Base-by-base conservation (phyloP, 2,329 filamentous ascomycete genomes). In the Alternaria viburni region DNA sequence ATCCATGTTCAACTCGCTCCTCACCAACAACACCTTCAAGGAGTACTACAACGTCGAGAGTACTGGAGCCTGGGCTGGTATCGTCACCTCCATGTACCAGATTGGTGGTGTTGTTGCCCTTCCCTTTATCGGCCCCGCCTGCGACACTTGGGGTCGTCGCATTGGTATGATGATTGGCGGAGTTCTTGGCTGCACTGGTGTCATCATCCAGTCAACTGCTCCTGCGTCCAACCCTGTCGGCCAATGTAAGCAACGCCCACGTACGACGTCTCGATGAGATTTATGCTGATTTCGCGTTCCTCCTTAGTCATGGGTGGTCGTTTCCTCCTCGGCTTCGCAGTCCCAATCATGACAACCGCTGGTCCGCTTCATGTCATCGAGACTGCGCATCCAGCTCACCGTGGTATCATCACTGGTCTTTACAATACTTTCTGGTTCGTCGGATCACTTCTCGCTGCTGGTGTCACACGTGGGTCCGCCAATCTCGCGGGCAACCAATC, bases 331-430 rank as follows among this genome's bases (percentile, higher is more conserved):
- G 87, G 87, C 62, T 88, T 88, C 63, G 88, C 87, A 46, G 86
- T 87, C 25, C 82, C 84, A 3, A 86, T 90, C 61, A 83, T 85
- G 13, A 82, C 84, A 7, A 82, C 85, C 6, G 86, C 87, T 8
- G 87, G 85, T 2, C 88, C 88, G 2, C 83, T 86, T 28, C 88
- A 88, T 69, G 85, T 86, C 17, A 84, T 87, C 45, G 88, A 90
- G 74, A 81, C 88, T 25, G 83, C 86, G 4, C 88, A 90, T 68
- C 88, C 88, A 1, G 83, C 85, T 3, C 86, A 86, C 73, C 83
- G 88, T 64, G 86, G 86, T 41, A 70, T 80, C 12, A 76, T 82
- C 62, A 82, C 81, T 7, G 81, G 76, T 30, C 67, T 81, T 15
- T 83, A 81, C 69, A 82, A 83, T 64, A 81, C 79, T 1, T 81